Conservation (phyloP, 495 filamentous ascomycete species). For the Penicillium diatomitis region DNA sequence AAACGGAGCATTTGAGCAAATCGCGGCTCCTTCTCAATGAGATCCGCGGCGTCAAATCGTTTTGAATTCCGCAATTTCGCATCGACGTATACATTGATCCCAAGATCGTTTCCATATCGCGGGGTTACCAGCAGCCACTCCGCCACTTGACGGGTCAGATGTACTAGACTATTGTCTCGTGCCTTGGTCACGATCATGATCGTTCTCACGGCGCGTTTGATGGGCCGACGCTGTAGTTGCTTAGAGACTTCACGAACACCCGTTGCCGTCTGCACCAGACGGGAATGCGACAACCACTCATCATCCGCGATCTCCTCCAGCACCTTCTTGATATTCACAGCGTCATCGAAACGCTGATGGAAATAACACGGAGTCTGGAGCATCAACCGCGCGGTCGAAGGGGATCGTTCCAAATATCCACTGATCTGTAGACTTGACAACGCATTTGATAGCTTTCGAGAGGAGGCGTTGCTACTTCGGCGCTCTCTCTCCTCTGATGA, state of each 20-base stretch:
- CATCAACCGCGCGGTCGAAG: conserved; percentile 52
- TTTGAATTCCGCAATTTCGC: conserved; percentile 78
- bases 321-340: conserved; percentile 89
- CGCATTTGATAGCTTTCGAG: conserved; percentile 56
- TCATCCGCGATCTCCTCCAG: conserved; percentile 87
- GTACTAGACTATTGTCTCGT: conserved; percentile 78
- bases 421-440: conserved; percentile 51
- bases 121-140: conserved; percentile 81
- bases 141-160: conserved; percentile 74
- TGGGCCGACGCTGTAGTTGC: conserved; percentile 79
- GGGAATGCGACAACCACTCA: conserved; percentile 84
- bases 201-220: conserved; percentile 77
- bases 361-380: conserved; percentile 94
- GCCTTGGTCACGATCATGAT: conserved; percentile 98
- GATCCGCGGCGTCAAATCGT: conserved; percentile 69
- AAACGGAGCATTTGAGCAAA: conserved; percentile 75
- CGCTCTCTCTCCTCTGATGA: conserved; percentile 34
- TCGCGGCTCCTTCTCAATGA: conserved; percentile 60
- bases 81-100: conserved; percentile 91
- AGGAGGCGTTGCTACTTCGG: conserved; percentile 39
- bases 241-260: conserved; percentile 90
- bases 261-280: conserved; percentile 87
- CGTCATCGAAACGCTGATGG: conserved; percentile 91
- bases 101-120: conserved; percentile 67
- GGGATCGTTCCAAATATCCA: conserved; percentile 36